Conservation (phyloP, 768 basidiomycete species). For the Rossbeevera mucosa region DNA sequence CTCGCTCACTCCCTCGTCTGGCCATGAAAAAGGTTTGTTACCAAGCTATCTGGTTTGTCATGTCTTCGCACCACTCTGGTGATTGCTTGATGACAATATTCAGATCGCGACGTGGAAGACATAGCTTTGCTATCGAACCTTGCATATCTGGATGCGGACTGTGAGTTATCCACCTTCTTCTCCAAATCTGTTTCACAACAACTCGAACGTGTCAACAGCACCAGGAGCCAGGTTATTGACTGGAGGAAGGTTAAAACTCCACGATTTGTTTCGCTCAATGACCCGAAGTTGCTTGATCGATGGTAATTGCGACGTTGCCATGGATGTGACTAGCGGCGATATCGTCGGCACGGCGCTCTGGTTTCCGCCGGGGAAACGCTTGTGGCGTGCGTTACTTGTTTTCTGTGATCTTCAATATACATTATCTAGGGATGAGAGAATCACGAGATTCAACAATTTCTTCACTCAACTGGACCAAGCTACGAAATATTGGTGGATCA, state of each 20-base stretch:
- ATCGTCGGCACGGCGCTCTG: constrained; percentile 2
- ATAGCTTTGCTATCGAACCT: background rate
- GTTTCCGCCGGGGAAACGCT: constrained; percentile 1
- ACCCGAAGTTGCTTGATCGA: constrained; percentile 2
- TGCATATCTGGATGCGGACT: background rate
- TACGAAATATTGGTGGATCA: constrained; percentile 2
- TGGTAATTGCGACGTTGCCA: constrained; percentile 3
- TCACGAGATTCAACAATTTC: background rate
- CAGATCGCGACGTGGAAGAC: constrained; percentile 1
- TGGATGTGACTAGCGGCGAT: background rate
- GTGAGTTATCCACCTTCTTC: no score
- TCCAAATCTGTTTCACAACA: no score
- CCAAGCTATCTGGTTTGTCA: background rate
- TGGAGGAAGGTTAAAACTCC: constrained; percentile 1
- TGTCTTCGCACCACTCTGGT: background rate
- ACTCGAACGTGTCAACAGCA: background rate
- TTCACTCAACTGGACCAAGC: background rate
- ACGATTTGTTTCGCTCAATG: constrained; percentile 1
- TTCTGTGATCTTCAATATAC: no score
- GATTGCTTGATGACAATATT: no score
- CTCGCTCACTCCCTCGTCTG: background rate
- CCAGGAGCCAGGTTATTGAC: background rate
- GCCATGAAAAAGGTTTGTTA: background rate
- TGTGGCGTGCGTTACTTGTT: background rate
- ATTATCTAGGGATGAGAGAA: background rate